phyloP scores from a whole-genome alignment of 305 asterid genomes.

The Fraxinus paxiana region DNA sequence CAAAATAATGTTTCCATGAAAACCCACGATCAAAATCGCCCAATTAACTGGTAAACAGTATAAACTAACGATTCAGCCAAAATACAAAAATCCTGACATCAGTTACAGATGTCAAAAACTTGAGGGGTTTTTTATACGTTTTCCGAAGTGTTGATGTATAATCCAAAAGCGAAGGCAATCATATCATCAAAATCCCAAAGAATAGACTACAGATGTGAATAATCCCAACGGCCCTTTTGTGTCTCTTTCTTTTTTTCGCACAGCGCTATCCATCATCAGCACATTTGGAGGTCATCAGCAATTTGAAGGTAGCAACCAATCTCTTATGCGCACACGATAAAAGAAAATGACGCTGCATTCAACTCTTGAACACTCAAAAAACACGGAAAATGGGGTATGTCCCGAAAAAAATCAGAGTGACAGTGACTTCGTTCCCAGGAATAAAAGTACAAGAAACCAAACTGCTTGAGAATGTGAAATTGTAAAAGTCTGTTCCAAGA shows the following conservation, averaged over 20 bases:
- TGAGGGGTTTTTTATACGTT: background rate
- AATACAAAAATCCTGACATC: background rate
- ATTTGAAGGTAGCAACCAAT: slow-evolving; percentile 6
- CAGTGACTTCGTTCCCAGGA: background rate
- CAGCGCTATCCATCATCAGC: background rate
- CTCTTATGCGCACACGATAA: background rate
- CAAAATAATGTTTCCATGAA: background rate
- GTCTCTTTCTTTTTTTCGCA: background rate
- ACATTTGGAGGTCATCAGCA: background rate
- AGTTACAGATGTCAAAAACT: background rate
- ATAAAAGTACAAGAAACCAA: background rate
- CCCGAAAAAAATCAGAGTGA: background rate
- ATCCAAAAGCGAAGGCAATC: background rate
- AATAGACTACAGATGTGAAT: background rate
- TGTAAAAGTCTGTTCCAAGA: background rate
- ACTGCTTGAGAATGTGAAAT: background rate
- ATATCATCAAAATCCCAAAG: background rate
- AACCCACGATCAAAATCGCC: background rate
- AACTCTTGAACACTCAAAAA: background rate
- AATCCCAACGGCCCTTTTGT: background rate
- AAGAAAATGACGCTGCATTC: background rate
- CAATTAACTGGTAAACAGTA: background rate
- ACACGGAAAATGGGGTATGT: slow-evolving; percentile 18
- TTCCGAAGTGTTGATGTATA: background rate
- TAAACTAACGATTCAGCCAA: background rate